These are phyloP conservation scores for Claviceps capensis DNA, from an alignment of 2,329 filamentous ascomycete genomes.

Conservation along the genomic window DNA sequence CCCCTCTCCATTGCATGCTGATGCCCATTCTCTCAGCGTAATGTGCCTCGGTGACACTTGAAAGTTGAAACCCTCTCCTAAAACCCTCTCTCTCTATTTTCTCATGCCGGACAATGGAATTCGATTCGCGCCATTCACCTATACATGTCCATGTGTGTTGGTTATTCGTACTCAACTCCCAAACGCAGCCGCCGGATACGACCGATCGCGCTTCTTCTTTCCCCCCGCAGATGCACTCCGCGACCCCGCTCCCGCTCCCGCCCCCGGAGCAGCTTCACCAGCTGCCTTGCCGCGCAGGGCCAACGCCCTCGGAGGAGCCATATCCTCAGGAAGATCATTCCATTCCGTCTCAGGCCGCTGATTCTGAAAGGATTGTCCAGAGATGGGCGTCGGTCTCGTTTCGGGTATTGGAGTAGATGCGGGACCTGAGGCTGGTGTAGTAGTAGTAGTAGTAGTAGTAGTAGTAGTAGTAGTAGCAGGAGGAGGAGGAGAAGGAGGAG, in stretches of 20 bases:
- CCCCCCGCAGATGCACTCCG: conserved; percentile 39
- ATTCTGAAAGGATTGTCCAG: conserved; percentile 42
- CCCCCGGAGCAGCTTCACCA: conserved; percentile 22
- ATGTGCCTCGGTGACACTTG: too few relatives aligned
- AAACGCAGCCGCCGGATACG: conserved; percentile 51
- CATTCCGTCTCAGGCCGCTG: conserved; percentile 45
- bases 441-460: neutral
- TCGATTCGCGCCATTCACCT: too few relatives aligned
- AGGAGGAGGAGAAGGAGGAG: neutral
- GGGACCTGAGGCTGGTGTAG: conserved; percentile 14
- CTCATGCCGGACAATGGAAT: too few relatives aligned
- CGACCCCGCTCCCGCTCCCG: conserved; percentile 38
- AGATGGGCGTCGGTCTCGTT: conserved; percentile 9
- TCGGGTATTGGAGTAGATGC: conserved; percentile 5
- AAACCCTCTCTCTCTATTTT: too few relatives aligned
- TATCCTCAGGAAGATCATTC: conserved; percentile 52
- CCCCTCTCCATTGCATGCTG: too few relatives aligned
- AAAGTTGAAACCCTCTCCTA: too few relatives aligned
- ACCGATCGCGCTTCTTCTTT: conserved; percentile 44
- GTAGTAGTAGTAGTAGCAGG: neutral
- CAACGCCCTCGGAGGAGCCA: conserved; percentile 22
- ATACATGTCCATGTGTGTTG: neutral
- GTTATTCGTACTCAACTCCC: conserved; percentile 14
- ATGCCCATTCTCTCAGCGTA: too few relatives aligned
- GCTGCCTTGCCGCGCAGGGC: conserved; percentile 9